A percentile compares a stretch with the other conserved stretches of the same genome.
These are phyloP conservation scores for Juncus effusus DNA, from an alignment of 176 grass and related monocot genomes.

Conservation along the genomic window DNA sequence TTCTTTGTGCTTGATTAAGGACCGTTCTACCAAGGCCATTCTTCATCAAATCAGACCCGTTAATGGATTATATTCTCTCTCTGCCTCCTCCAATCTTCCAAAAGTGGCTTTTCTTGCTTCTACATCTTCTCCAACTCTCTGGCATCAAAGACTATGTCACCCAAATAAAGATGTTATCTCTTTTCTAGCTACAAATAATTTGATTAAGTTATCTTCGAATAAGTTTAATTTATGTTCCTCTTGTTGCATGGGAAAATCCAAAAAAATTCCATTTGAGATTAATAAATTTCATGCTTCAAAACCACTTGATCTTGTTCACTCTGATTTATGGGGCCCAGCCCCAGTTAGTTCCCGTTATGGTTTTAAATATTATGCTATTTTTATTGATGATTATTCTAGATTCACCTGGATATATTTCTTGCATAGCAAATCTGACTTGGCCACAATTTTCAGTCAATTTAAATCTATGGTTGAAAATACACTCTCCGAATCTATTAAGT, in stretches of 20 bases:
- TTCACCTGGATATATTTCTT: background rate
- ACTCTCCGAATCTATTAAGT: background rate
- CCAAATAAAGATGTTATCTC: too few species aligned
- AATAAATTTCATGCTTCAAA: too few species aligned
- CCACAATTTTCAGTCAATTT: background rate
- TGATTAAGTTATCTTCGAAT: too few species aligned
- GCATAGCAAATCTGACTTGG: background rate
- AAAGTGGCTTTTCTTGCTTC: background rate
- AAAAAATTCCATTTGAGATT: background rate
- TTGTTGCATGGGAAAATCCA: background rate
- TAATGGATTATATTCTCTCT: too few species aligned
- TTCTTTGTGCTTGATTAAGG: background rate
- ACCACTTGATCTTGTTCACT: too few species aligned
- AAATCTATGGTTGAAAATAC: background rate
- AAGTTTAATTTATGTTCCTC: too few species aligned
- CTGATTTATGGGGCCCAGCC: too few species aligned
- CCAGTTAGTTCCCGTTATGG: background rate
- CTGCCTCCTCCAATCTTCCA: background rate
- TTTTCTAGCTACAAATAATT: too few species aligned
- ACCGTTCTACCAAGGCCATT: too few species aligned
- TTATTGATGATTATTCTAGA: constrained; percentile 17
- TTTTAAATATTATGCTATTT: background rate
- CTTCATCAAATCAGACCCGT: too few species aligned
- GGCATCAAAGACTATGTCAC: background rate
- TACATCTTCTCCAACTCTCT: background rate